Conservation (phyloP, 164 flowering plant genomes). For the Cinnamomum micranthum region DNA sequence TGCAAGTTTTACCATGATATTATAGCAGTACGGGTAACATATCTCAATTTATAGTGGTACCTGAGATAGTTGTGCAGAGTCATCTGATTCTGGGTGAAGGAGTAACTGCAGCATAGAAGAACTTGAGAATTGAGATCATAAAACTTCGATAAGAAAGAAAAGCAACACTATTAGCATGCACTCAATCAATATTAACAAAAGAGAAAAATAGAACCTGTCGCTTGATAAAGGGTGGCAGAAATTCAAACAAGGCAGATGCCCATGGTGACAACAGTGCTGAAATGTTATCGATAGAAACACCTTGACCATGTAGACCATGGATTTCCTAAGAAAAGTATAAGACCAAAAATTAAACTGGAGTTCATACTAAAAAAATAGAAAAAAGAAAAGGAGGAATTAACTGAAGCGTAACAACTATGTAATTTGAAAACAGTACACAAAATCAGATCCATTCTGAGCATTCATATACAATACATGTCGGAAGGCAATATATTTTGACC, state of each 20-base stretch:
- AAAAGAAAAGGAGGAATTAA: no score
- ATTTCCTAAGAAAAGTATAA: conserved; percentile 58
- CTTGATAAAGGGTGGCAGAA: conserved; percentile 82
- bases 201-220: conserved; percentile 60
- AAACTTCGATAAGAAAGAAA: no score
- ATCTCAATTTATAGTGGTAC: conserved; percentile 26
- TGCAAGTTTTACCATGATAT: neutral
- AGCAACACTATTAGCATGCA: no score
- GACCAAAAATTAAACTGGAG: neutral
- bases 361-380: neutral
- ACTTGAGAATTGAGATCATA: no score
- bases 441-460: neutral
- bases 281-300: conserved; percentile 69
- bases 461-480: neutral
- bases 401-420: no score
- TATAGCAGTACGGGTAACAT: no score
- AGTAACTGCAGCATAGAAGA: conserved; percentile 36
- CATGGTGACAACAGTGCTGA: conserved; percentile 93
- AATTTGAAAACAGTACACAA: neutral
- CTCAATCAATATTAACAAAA: neutral
- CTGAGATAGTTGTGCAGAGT: conserved; percentile 98
- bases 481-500: neutral
- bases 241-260: conserved; percentile 97
- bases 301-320: conserved; percentile 69
- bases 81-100: conserved; percentile 83